Evolutionary conservation across 2,329 filamentous ascomycete species (phyloP).

Genomic region (Dichotomopilus funicola): DNA sequence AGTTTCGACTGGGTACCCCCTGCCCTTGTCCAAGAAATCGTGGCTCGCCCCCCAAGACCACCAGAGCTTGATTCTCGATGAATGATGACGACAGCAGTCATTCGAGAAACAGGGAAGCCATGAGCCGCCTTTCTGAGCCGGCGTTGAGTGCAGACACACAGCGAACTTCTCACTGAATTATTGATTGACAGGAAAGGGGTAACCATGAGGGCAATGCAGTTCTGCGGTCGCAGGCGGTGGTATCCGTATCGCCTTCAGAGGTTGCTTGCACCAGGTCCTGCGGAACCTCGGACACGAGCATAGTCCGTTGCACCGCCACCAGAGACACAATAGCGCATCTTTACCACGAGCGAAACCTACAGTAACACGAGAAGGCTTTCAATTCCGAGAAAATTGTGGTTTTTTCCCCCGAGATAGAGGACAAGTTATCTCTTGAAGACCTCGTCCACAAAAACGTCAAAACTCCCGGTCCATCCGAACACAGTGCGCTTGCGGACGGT

Average conservation of each 20-base stretch:
- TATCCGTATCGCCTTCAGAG: too few species aligned
- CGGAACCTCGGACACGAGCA: not conserved
- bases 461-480: constrained; percentile 21
- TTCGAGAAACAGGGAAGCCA: not conserved
- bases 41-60: constrained; percentile 1
- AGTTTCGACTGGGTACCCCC: constrained; percentile 14
- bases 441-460: too few species aligned
- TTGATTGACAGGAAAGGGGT: too few species aligned
- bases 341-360: too few species aligned
- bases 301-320: not conserved
- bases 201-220: too few species aligned
- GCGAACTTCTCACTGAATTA: too few species aligned
- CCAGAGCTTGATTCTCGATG: constrained; percentile 2
- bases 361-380: too few species aligned
- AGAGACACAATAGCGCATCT: not conserved
- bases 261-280: not conserved
- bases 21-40: constrained; percentile 3
- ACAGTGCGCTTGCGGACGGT: constrained; percentile 18
- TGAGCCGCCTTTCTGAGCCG: not conserved
- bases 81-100: constrained; percentile 7
- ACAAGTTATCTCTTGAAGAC: not conserved
- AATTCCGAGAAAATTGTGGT: too few species aligned
- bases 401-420: too few species aligned
- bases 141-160: too few species aligned
- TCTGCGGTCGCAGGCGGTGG: too few species aligned